phyloP scores from a whole-genome alignment of 306 rosid genomes.

The Fagus crenata region DNA sequence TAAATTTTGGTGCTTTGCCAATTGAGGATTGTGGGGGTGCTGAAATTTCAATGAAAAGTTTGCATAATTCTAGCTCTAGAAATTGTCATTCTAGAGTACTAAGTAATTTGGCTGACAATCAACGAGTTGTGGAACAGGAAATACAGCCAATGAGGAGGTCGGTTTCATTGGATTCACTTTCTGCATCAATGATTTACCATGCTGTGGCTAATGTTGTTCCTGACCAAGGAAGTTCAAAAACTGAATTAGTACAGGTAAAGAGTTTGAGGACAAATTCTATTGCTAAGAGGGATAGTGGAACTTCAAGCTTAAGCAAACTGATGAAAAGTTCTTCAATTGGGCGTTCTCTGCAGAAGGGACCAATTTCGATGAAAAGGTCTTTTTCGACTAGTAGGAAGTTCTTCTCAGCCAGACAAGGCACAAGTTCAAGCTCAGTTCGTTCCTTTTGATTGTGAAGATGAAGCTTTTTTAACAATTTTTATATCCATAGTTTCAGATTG shows the following conservation, averaged over 20 bases:
- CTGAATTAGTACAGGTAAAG: constrained; percentile 6
- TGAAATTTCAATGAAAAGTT: constrained; percentile 24
- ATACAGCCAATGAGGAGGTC: constrained; percentile 43
- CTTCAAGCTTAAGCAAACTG: constrained; percentile 27
- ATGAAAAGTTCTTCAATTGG: constrained; percentile 44
- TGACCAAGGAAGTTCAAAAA: constrained; percentile 34
- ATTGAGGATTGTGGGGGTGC: constrained; percentile 9
- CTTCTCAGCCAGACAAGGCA: constrained; percentile 35
- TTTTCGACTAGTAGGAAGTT: constrained; percentile 37
- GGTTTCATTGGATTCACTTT: constrained; percentile 40
- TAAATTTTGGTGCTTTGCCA: constrained; percentile 4
- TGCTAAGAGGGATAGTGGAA: constrained; percentile 36
- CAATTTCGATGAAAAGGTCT: constrained; percentile 46
- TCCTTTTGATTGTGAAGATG: constrained; percentile 37
- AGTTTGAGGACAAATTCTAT: constrained; percentile 6
- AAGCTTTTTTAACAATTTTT: background rate
- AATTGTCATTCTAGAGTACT: constrained; percentile 26
- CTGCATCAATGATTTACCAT: constrained; percentile 29
- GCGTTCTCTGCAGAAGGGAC: constrained; percentile 43
- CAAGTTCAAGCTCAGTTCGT: constrained; percentile 52
- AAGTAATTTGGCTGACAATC: constrained; percentile 25
- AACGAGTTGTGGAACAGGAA: constrained; percentile 29
- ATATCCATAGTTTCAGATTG: background rate
- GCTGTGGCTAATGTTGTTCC: constrained; percentile 29
- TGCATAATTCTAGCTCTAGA: constrained; percentile 18